A percentile compares a stretch with the other conserved stretches of the same genome.
These are phyloP conservation scores for Aspergillus sp. DNA, from an alignment of 2,329 filamentous ascomycete genomes.

Conservation along the genomic window DNA sequence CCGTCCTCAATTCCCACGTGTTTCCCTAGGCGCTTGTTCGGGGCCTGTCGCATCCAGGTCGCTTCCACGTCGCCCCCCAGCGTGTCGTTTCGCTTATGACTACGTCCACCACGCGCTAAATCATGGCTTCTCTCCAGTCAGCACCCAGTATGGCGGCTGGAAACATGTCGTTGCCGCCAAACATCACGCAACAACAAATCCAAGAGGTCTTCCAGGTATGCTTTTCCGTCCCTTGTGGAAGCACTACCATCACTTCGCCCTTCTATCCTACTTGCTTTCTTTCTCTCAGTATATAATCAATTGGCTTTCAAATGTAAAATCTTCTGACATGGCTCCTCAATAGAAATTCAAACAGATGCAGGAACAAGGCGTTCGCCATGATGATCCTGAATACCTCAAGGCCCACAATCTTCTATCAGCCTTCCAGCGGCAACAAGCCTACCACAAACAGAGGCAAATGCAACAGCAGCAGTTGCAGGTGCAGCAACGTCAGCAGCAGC, in stretches of 20 bases:
- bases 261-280: neutral
- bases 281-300: neutral
- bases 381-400: conserved; percentile 86
- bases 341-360: conserved; percentile 92
- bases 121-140: conserved; percentile 80
- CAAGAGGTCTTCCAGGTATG: conserved; percentile 67
- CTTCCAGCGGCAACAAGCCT: conserved; percentile 66
- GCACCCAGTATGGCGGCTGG: conserved; percentile 69
- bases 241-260: neutral
- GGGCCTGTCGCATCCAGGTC: conserved; percentile 25
- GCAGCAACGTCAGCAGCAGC: conserved; percentile 48
- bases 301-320: neutral
- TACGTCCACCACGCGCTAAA: conserved; percentile 38
- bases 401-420: conserved; percentile 72
- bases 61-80: conserved; percentile 11
- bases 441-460: conserved; percentile 56
- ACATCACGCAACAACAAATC: conserved; percentile 74
- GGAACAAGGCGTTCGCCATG: conserved; percentile 74
- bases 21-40: conserved; percentile 23
- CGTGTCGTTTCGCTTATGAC: conserved; percentile 33
- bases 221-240: conserved; percentile 12
- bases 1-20: conserved; percentile 21
- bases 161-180: conserved; percentile 63
- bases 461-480: conserved; percentile 47
- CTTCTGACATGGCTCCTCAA: conserved; percentile 39